Conservation (phyloP, 352 stramenopile species). For the Poterioochromonas sp. region DNA sequence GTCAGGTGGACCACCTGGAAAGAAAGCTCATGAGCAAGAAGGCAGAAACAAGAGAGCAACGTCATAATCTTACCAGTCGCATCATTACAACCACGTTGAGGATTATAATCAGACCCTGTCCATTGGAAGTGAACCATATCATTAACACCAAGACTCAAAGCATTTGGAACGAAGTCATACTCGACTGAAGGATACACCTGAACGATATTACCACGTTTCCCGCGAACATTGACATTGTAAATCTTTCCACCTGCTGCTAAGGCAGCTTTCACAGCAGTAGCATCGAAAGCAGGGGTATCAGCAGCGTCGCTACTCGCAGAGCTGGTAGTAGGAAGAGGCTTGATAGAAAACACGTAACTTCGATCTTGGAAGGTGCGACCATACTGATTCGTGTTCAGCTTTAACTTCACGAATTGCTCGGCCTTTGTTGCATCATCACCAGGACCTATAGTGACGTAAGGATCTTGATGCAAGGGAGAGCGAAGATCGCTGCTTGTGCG, state of each 20-base stretch:
- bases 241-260: conserved; percentile 34
- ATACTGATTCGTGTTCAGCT: conserved; percentile 50
- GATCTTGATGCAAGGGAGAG: conserved; percentile 40
- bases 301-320: conserved; percentile 15
- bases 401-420: conserved; percentile 38
- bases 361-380: conserved; percentile 48
- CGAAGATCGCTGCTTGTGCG: conserved; percentile 33
- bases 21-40: too few species aligned
- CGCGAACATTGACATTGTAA: conserved; percentile 48
- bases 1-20: conserved; percentile 45
- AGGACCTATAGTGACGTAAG: conserved; percentile 40
- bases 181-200: conserved; percentile 49
- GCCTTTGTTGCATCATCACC: conserved; percentile 24
- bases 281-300: conserved; percentile 32
- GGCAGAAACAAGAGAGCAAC: too few species aligned
- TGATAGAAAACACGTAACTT: conserved; percentile 46
- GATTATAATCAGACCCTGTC: conserved; percentile 48
- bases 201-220: conserved; percentile 50
- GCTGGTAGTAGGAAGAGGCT: conserved; percentile 28
- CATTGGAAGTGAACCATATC: conserved; percentile 49
- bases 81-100: conserved; percentile 45
- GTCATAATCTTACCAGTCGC: too few species aligned
- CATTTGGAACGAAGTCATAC: conserved; percentile 50
- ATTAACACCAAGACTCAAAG: conserved; percentile 34
- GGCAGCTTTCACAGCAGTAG: neutral